Conservation (phyloP, 148 eudicot genomes). For the Mesembryanthemum crystallinum region DNA sequence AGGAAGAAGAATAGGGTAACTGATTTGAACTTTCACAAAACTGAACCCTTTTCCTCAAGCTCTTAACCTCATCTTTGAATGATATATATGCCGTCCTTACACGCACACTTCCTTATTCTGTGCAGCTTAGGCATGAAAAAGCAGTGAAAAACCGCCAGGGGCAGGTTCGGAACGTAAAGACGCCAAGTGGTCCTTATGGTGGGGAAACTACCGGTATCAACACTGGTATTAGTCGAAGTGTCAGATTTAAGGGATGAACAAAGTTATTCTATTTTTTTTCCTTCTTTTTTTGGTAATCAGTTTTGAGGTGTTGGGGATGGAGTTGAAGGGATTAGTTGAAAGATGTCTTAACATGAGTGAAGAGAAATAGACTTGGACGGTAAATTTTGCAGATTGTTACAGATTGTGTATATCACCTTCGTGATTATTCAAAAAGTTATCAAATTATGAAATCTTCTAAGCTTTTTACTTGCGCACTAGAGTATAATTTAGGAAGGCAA, state of each 20-base stretch:
- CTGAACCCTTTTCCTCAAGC: neutral
- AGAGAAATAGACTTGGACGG: too few species aligned
- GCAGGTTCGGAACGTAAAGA: constrained; percentile 57
- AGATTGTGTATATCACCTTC: too few species aligned
- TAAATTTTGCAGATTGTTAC: too few species aligned
- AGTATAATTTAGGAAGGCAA: too few species aligned
- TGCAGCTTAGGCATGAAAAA: constrained; percentile 51
- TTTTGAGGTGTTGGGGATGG: neutral
- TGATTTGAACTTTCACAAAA: neutral
- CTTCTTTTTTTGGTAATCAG: neutral
- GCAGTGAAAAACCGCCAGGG: constrained; percentile 49
- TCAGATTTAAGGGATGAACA: constrained; percentile 41
- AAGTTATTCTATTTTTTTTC: neutral
- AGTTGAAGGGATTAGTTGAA: neutral
- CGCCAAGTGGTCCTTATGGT: constrained; percentile 47
- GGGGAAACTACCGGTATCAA: constrained; percentile 79
- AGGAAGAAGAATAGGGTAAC: constrained; percentile 74
- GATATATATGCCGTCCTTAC: neutral
- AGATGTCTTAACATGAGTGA: too few species aligned
- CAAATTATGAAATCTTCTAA: too few species aligned
- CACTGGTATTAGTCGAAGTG: constrained; percentile 46
- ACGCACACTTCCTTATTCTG: neutral
- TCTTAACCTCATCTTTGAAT: neutral
- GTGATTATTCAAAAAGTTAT: too few species aligned
- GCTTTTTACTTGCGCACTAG: too few species aligned